Percentiles rank a stretch among this genome's conserved stretches.
Evolutionary conservation across 371 early-diverging fungal genomes (phyloP).

Genomic region (Catenaria anguillulae): DNA sequence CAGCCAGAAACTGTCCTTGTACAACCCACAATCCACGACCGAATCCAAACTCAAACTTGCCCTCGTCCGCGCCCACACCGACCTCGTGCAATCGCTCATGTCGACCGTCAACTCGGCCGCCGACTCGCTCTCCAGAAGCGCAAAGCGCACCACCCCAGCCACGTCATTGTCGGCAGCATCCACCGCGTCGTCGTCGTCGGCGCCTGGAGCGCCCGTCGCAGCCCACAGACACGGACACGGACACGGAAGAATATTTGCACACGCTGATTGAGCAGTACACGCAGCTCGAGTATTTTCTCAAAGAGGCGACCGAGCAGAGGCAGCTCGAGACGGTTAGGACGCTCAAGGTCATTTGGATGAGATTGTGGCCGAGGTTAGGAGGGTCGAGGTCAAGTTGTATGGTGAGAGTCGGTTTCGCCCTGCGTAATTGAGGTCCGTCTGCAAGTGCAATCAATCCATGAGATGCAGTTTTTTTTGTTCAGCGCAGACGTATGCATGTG

Average conservation of each 20-base stretch:
- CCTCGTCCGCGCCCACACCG: too few relatives aligned
- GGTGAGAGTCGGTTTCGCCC: not conserved
- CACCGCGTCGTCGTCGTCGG: not conserved
- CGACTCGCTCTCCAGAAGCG: too few relatives aligned
- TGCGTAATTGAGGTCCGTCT: too few relatives aligned
- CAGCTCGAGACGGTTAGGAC: constrained; percentile 67
- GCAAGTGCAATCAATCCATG: too few relatives aligned
- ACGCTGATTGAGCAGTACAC: constrained; percentile 52
- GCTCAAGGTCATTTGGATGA: constrained; percentile 47
- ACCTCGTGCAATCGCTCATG: too few relatives aligned
- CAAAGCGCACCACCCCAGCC: constrained; percentile 4
- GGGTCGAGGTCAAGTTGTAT: constrained; percentile 5
- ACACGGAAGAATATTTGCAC: constrained; percentile 30
- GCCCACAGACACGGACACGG: constrained; percentile 16
- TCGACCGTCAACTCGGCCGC: too few relatives aligned
- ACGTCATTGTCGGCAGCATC: constrained; percentile 11
- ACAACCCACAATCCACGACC: too few relatives aligned
- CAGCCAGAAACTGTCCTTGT: too few relatives aligned
- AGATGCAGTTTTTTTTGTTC: too few relatives aligned
- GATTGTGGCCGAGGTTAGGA: constrained; percentile 43
- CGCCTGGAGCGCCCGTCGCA: not conserved
- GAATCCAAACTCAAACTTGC: too few relatives aligned
- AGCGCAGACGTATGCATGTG: too few relatives aligned
- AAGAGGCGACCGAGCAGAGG: constrained; percentile 56
- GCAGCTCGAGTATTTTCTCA: constrained; percentile 48